These are phyloP conservation scores for Candida caryicola DNA, from an alignment of 805 yeast species.

Conservation along the genomic window DNA sequence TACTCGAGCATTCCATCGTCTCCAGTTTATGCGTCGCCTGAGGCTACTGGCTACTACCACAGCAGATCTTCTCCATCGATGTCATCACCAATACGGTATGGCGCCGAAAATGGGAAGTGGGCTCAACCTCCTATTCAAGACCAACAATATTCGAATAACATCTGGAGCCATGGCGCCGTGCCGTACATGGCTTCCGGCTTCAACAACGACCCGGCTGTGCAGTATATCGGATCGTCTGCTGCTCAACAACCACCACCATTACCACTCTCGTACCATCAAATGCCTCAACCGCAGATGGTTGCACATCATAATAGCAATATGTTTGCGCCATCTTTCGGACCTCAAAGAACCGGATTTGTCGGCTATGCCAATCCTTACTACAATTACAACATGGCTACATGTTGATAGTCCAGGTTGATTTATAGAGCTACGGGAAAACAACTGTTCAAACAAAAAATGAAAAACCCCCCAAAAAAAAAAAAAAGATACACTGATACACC, in stretches of 20 bases:
- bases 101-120: conserved; percentile 9
- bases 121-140: conserved; percentile 5
- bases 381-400: conserved; percentile 30
- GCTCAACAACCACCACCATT: conserved; percentile 3
- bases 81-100: conserved; percentile 24
- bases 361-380: conserved; percentile 40
- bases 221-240: conserved; percentile 17
- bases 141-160: conserved; percentile 10
- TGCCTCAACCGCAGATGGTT: neutral
- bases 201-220: conserved; percentile 17
- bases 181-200: conserved; percentile 15
- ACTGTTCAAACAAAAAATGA: conserved; percentile 3
- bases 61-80: conserved; percentile 23
- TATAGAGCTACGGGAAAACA: neutral
- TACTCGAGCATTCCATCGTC: conserved; percentile 19
- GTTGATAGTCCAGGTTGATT: conserved; percentile 3
- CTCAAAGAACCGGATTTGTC: conserved; percentile 19
- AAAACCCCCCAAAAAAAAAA: conserved; percentile 2
- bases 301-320: neutral
- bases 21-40: conserved; percentile 13
- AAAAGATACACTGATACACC: neutral
- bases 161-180: conserved; percentile 26
- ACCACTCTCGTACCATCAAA: conserved; percentile 2
- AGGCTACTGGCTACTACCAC: conserved; percentile 12
- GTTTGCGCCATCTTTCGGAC: neutral